Percentiles rank a stretch among this genome's conserved stretches.
These are phyloP conservation scores for Fraxinus ornus DNA, from an alignment of 305 asterid genomes.

Conservation along the genomic window DNA sequence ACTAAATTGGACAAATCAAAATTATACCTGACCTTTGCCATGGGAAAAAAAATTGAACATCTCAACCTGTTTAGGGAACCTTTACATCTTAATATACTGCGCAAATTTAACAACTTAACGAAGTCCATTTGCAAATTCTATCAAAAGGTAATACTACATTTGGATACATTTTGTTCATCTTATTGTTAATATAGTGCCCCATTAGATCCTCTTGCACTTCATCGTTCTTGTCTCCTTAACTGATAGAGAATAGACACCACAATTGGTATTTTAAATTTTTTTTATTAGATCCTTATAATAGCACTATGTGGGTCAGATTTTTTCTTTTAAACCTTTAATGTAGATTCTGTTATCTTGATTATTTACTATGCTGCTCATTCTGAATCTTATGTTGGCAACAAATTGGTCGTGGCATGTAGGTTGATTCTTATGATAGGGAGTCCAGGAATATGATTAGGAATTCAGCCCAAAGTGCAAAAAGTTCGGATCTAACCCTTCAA, in stretches of 20 bases:
- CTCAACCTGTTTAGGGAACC: background rate
- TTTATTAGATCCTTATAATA: background rate
- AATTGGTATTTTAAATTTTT: background rate
- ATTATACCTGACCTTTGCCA: background rate
- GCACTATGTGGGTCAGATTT: background rate
- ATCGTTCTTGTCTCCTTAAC: background rate
- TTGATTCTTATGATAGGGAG: constrained; percentile 32
- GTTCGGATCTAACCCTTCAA: constrained; percentile 59
- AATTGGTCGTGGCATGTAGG: constrained; percentile 37
- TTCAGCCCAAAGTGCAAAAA: constrained; percentile 36
- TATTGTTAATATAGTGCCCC: background rate
- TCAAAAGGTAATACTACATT: background rate
- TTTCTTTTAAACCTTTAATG: background rate
- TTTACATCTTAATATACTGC: background rate
- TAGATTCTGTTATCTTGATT: background rate
- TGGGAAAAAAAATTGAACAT: background rate
- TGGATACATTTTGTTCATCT: background rate
- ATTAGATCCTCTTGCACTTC: background rate
- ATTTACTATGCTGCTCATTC: background rate
- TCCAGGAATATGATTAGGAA: constrained; percentile 26
- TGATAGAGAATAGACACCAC: background rate
- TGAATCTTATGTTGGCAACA: constrained; percentile 7
- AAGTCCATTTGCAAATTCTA: background rate
- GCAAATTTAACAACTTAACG: background rate
- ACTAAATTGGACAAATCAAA: background rate